Base-by-base conservation (phyloP, 2,329 filamentous ascomycete species). In the Botrytis byssoidea region DNA sequence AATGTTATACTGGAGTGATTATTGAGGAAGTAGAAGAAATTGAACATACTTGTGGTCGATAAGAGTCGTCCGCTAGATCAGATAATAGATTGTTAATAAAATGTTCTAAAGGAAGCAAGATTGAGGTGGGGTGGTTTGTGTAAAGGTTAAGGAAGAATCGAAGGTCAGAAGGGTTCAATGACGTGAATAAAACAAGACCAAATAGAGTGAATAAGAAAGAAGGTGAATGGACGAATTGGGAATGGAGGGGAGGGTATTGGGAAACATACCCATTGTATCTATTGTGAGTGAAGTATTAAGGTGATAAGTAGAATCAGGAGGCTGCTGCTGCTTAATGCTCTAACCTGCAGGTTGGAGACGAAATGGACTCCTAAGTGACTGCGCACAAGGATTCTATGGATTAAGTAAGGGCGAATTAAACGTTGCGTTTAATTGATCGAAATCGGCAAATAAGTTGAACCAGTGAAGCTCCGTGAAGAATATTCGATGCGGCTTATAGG, bases 11-110 rank as follows among this genome's bases (percentile, higher is more conserved):
- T 44, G 59, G 10, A 48, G 65, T 44, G 37, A 7, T 35, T 29
- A 73, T 73, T 14, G 32, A 37, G 37, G 46, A 55, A 40, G 46
- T 18, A 55, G 67, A 65, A 57, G 57, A 44, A 60, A 48, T 44
- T 65, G 29, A 57, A 70, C 48, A 66, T 73, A 74, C 73, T 73
- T 73, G 71, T 73, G 73, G 73, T 63, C 73, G 73, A 55, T 74
- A 74, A 42, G 71, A 70, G 35, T 74, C 71, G 71, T 73, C 73
- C 20, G 73, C 73, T 74, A 73, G 67, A 73, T 70, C 35, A 37
- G 64, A 59, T 25, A 70, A 64, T 42, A n/a, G n/a, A 74, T 63
- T 44, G 70, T 69, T 70, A 74, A 65, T 48, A 71, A 42, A 68
- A 29, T 64, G 55, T 42, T 37, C 37, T 32, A 42, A 32, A 68